Evolutionary conservation across 352 stramenopile genomes (phyloP).

Genomic region (Pythium scleroteichum): DNA sequence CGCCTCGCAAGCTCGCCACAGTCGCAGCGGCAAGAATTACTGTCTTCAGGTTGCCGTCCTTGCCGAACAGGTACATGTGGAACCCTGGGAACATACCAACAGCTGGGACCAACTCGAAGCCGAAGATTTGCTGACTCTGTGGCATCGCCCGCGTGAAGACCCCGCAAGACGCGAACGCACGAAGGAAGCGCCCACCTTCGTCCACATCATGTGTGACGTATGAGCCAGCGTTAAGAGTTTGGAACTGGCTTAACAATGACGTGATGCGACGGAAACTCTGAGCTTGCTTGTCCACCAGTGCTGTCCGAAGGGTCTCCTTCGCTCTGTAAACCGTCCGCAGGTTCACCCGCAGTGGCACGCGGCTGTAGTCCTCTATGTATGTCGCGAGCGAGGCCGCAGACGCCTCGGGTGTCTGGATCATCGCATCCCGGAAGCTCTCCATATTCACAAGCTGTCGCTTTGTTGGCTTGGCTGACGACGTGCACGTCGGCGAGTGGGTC

Average conservation of each 20-base stretch:
- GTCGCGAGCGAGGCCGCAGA: conserved; percentile 40
- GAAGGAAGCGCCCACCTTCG: conserved; percentile 36
- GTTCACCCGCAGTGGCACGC: conserved; percentile 29
- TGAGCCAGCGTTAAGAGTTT: conserved; percentile 39
- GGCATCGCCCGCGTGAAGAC: conserved; percentile 42
- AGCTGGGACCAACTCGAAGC: conserved; percentile 40
- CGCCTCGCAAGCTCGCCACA: conserved; percentile 18
- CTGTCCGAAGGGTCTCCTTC: conserved; percentile 44
- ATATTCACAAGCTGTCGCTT: conserved; percentile 56
- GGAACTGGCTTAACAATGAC: conserved; percentile 38
- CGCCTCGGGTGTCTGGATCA: conserved; percentile 31
- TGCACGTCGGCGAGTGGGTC: conserved; percentile 41
- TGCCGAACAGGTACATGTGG: conserved; percentile 51
- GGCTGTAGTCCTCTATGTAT: conserved; percentile 33
- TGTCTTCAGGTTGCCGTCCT: conserved; percentile 53
- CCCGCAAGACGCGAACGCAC: conserved; percentile 48
- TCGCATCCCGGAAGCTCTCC: conserved; percentile 38
- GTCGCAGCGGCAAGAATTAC: conserved; percentile 42
- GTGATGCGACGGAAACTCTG: conserved; percentile 48
- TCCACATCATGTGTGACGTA: conserved; percentile 28
- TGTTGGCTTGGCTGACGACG: conserved; percentile 52
- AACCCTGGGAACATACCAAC: conserved; percentile 43
- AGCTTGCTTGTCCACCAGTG: conserved; percentile 34
- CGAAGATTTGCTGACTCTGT: conserved; percentile 59
- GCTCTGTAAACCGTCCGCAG: conserved; percentile 61